These are phyloP conservation scores for Leavenworthia alabamica DNA, from an alignment of 345 rosid genomes.

Conservation along the genomic window DNA sequence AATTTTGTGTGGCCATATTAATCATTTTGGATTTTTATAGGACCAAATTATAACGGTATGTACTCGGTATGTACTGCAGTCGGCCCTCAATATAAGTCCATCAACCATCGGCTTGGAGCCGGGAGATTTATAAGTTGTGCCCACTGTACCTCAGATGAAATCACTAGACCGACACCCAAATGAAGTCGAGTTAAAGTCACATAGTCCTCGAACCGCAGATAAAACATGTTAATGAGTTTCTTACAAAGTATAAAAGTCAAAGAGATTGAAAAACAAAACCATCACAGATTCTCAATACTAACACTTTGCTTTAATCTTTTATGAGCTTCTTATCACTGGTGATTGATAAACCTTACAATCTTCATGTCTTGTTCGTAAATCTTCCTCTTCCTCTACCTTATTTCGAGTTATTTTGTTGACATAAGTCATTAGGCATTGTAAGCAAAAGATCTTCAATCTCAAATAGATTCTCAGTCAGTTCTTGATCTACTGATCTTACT, in stretches of 20 bases:
- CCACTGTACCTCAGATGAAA: too few species aligned
- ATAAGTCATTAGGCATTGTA: slow-evolving; percentile 1
- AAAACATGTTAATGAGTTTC: background rate
- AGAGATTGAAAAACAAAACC: background rate
- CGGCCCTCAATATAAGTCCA: too few species aligned
- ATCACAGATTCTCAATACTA: background rate
- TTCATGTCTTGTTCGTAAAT: slow-evolving; percentile 14
- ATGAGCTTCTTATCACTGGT: slow-evolving; percentile 58
- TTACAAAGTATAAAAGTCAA: background rate
- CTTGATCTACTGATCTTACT: slow-evolving; percentile 32
- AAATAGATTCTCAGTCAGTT: slow-evolving; percentile 45
- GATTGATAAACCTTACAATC: slow-evolving; percentile 25
- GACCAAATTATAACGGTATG: too few species aligned
- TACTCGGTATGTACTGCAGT: too few species aligned
- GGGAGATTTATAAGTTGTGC: too few species aligned
- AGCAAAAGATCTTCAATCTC: slow-evolving; percentile 48
- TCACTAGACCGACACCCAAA: too few species aligned
- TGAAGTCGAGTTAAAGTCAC: too few species aligned
- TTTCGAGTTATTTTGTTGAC: background rate
- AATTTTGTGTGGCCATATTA: too few species aligned
- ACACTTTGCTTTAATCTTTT: slow-evolving; percentile 1
- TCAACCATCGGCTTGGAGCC: too few species aligned
- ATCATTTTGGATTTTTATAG: too few species aligned
- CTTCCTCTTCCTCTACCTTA: background rate
- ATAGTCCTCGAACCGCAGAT: background rate